These are phyloP conservation scores for Triadica sebifera DNA, from an alignment of 345 rosid genomes.

Conservation along the genomic window DNA sequence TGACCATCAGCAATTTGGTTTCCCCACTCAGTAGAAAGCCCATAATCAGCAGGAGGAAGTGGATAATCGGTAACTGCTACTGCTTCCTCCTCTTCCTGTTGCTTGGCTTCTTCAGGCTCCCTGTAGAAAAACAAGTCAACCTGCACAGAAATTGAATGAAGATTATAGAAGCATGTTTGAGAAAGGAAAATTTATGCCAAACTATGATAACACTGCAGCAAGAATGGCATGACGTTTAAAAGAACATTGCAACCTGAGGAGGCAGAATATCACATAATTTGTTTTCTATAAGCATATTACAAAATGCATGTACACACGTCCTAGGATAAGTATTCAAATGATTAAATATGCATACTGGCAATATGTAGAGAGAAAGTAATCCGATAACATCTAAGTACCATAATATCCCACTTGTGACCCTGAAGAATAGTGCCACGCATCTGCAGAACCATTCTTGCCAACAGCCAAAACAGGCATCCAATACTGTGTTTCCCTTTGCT, in stretches of 20 bases:
- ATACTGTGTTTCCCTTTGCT: constrained; percentile 98
- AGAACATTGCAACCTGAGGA: too few relatives aligned
- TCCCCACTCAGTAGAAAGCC: constrained; percentile 42
- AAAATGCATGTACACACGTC: too few relatives aligned
- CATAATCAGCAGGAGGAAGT: constrained; percentile 34
- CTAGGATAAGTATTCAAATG: too few relatives aligned
- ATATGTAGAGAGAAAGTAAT: neutral
- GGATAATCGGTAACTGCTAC: constrained; percentile 34
- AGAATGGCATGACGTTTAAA: neutral
- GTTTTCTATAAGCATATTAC: too few relatives aligned
- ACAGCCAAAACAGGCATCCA: constrained; percentile 92
- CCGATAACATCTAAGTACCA: neutral
- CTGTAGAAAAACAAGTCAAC: constrained; percentile 30
- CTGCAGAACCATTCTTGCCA: constrained; percentile 94
- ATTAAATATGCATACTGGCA: too few relatives aligned
- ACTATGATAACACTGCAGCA: too few relatives aligned
- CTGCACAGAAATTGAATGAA: constrained; percentile 3
- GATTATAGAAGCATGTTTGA: neutral
- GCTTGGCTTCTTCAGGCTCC: constrained; percentile 30
- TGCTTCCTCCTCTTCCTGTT: constrained; percentile 31
- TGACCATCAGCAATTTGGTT: constrained; percentile 47
- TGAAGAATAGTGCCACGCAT: constrained; percentile 91
- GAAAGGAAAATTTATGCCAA: too few relatives aligned
- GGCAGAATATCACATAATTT: too few relatives aligned
- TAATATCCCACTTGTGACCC: constrained; percentile 38